phyloP scores from a whole-genome alignment of 257 asterid species.

The Solanum chiquidenum region DNA sequence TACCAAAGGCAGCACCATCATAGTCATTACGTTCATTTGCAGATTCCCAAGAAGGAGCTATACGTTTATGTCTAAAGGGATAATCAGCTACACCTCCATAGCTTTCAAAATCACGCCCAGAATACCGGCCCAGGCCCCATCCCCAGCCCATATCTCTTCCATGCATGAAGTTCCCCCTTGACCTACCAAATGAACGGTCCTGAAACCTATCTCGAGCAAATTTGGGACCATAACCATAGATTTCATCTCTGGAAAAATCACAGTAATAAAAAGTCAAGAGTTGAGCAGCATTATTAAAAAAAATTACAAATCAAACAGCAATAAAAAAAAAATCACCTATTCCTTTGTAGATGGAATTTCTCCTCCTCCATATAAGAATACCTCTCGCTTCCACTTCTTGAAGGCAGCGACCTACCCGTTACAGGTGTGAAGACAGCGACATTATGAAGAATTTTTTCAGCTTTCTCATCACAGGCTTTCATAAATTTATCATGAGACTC shows the following conservation, averaged over 20 bases:
- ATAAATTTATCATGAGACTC: constrained; percentile 8
- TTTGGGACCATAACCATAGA: constrained; percentile 39
- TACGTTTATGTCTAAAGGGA: constrained; percentile 39
- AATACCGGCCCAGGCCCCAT: constrained; percentile 19
- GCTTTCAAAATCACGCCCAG: constrained; percentile 41
- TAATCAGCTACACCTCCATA: constrained; percentile 36
- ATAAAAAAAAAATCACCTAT: constrained; percentile 39
- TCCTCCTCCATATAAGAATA: constrained; percentile 44
- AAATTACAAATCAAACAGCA: background rate
- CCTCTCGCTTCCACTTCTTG: constrained; percentile 57
- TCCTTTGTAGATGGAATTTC: constrained; percentile 30
- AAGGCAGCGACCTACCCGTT: constrained; percentile 16
- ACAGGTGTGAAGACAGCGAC: too few relatives aligned
- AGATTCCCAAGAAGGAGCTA: constrained; percentile 24
- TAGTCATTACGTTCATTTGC: constrained; percentile 41
- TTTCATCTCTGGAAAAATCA: constrained; percentile 48
- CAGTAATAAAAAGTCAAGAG: constrained; percentile 9
- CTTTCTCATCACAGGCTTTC: constrained; percentile 18
- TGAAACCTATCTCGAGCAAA: constrained; percentile 38
- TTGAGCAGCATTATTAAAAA: background rate
- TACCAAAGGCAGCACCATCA: constrained; percentile 15
- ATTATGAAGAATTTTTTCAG: background rate
- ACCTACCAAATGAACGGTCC: constrained; percentile 38
- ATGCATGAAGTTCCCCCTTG: constrained; percentile 36
- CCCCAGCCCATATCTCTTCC: constrained; percentile 49